Conservation (phyloP, 768 basidiomycete genomes). For the Guyanaporus albipodus region DNA sequence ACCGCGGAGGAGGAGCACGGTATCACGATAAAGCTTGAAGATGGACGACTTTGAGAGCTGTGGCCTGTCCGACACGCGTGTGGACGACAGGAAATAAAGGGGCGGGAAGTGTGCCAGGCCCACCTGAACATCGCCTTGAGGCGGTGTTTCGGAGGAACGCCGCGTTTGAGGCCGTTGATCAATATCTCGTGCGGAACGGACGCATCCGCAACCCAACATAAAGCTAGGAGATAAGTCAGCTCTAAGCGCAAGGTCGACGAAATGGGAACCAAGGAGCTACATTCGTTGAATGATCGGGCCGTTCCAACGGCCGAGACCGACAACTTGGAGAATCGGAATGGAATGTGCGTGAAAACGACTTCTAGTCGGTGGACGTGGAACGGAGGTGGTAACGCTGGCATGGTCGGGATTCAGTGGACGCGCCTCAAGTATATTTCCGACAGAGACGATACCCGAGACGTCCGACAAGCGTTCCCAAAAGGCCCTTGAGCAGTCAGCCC, state of each 20-base stretch:
- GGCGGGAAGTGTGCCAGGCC: conserved; percentile 2
- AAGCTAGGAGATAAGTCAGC: conserved; percentile 38
- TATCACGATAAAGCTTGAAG: conserved; percentile 42
- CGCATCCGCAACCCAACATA: conserved; percentile 65
- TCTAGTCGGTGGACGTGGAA: conserved; percentile 49
- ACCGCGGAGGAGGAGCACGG: conserved; percentile 13
- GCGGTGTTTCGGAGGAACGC: conserved; percentile 69
- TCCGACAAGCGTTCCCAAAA: conserved; percentile 53
- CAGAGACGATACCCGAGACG: conserved; percentile 37
- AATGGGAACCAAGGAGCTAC: conserved; percentile 36
- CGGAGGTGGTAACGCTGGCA: conserved; percentile 42
- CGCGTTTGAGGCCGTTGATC: conserved; percentile 77
- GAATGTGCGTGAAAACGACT: conserved; percentile 54
- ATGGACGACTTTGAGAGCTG: conserved; percentile 50
- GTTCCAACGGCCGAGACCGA: conserved; percentile 33
- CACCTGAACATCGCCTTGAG: conserved; percentile 61
- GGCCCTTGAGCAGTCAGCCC: conserved; percentile 64
- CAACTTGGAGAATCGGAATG: conserved; percentile 55
- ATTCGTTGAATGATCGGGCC: conserved; percentile 62
- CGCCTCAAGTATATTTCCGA: not conserved
- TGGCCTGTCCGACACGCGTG: conserved; percentile 37
- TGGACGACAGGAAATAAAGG: not conserved
- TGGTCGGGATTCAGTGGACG: not conserved
- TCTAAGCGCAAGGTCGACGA: not conserved
- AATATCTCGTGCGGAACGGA: conserved; percentile 52